phyloP scores from a whole-genome alignment of 1,284 basidiomycete genomes.

The Ustilago hordei region DNA sequence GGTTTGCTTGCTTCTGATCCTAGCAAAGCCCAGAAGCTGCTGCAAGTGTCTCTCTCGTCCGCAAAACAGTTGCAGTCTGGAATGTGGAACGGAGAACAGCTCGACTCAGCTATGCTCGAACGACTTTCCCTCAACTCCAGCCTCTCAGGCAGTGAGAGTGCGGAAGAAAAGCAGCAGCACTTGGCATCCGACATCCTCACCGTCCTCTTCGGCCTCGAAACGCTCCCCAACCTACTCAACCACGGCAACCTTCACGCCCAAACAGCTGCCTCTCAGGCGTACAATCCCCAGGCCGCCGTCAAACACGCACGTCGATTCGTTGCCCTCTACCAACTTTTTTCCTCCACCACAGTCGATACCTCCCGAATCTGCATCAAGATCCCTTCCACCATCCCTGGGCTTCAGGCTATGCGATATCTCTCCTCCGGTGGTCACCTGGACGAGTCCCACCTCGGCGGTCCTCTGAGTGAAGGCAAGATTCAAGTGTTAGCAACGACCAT shows the following conservation, averaged over 20 bases:
- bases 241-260: slow-evolving; percentile 31
- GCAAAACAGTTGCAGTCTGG: slow-evolving; percentile 23
- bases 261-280: slow-evolving; percentile 26
- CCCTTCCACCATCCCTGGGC: slow-evolving; percentile 26
- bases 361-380: slow-evolving; percentile 31
- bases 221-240: slow-evolving; percentile 25
- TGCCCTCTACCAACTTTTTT: slow-evolving; percentile 31
- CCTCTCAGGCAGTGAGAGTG: slow-evolving; percentile 12
- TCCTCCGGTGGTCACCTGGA: slow-evolving; percentile 27
- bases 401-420: slow-evolving; percentile 40
- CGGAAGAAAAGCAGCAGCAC: slow-evolving; percentile 13
- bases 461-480: slow-evolving; percentile 21
- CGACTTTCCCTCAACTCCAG: slow-evolving; percentile 15
- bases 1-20: slow-evolving; percentile 4
- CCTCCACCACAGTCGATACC: not conserved
- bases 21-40: slow-evolving; percentile 16
- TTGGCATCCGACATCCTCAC: slow-evolving; percentile 34
- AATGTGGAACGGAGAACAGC: slow-evolving; percentile 11
- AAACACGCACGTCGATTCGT: slow-evolving; percentile 31
- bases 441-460: slow-evolving; percentile 21
- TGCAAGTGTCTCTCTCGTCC: not conserved
- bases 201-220: slow-evolving; percentile 29
- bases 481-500: slow-evolving; percentile 32
- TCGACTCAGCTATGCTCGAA: slow-evolving; percentile 3
- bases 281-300: slow-evolving; percentile 20